A percentile compares a stretch with the other conserved stretches of the same genome.
These are phyloP conservation scores for Diophrys appendiculata DNA, from an alignment of 73 alveolate genomes.

Conservation along the genomic window DNA sequence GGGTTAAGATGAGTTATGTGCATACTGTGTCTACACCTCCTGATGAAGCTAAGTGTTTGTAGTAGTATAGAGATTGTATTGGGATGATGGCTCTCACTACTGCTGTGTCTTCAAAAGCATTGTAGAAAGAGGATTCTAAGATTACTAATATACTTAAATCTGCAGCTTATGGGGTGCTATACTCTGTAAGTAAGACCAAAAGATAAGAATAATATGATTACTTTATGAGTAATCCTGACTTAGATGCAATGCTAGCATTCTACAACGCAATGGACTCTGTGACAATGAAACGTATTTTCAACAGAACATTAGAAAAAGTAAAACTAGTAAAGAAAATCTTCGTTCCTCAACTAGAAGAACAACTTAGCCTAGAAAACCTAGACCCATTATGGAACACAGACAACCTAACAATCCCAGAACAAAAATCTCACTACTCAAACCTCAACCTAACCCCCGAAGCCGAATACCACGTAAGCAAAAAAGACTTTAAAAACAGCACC, in stretches of 20 bases:
- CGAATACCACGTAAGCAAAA: background rate
- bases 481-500: background rate
- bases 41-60: background rate
- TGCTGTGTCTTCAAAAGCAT: background rate
- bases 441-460: constrained; percentile 2
- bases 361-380: background rate
- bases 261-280: constrained; percentile 1
- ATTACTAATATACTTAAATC: background rate
- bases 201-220: constrained; percentile 11
- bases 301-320: background rate
- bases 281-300: background rate
- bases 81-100: background rate
- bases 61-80: background rate
- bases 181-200: constrained; percentile 6
- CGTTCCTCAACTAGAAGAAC: background rate
- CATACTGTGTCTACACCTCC: background rate
- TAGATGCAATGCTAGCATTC: constrained; percentile 17
- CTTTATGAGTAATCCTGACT: constrained; percentile 31
- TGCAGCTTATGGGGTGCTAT: constrained; percentile 13
- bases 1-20: background rate
- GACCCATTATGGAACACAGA: too few relatives aligned
- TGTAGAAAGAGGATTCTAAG: background rate
- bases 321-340: background rate
- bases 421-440: too few relatives aligned
- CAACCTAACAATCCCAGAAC: too few relatives aligned